These are phyloP conservation scores for Neurospora africana DNA, from an alignment of 495 filamentous ascomycete genomes.

Conservation along the genomic window DNA sequence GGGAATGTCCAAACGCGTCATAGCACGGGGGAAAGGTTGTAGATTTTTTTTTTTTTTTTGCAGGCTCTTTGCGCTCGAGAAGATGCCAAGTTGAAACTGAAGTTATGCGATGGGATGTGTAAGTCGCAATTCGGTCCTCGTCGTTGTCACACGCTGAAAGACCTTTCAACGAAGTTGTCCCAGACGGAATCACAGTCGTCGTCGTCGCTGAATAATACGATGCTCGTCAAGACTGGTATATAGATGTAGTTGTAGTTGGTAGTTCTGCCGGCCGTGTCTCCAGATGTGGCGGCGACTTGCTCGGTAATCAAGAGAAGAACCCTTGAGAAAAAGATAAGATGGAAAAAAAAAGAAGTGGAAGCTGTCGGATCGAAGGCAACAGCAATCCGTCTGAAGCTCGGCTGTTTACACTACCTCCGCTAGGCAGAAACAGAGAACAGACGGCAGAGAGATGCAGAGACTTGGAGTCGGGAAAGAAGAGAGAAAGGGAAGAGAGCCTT, in stretches of 20 bases:
- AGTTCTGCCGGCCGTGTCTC: neutral
- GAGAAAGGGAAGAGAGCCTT: neutral
- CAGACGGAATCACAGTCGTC: neutral
- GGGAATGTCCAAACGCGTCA: constrained; percentile 10
- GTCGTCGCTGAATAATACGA: neutral
- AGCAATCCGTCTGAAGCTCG: neutral
- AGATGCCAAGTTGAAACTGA: neutral
- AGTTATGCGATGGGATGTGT: neutral
- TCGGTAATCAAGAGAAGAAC: neutral
- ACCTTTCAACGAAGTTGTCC: neutral
- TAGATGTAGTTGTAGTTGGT: neutral
- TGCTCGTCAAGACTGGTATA: neutral
- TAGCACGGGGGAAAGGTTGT: constrained; percentile 9
- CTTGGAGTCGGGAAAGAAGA: neutral
- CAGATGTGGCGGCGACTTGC: neutral
- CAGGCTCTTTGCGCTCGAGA: neutral
- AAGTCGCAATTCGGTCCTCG: neutral
- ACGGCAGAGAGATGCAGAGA: neutral
- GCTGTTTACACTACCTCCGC: neutral
- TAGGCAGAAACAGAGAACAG: neutral
- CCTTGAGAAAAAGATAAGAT: neutral
- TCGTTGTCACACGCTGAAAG: neutral
- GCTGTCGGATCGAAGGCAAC: neutral
- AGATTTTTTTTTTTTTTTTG: too few species aligned
- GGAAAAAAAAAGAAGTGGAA: neutral